phyloP scores from a whole-genome alignment of 768 basidiomycete genomes.

The Hebeloma cylindrosporum region DNA sequence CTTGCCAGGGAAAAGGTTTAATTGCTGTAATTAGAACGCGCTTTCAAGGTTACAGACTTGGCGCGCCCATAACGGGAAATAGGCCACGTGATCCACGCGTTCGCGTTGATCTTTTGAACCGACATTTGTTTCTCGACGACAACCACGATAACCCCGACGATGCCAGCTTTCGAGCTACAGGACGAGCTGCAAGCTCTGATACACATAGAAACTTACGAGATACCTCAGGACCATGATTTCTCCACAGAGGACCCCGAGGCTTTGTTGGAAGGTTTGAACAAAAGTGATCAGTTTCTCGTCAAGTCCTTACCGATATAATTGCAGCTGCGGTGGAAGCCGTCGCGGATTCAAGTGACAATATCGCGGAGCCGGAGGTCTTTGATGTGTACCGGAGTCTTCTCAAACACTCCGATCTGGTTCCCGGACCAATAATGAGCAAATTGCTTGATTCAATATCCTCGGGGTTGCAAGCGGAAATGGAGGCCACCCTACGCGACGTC shows the following conservation, averaged over 20 bases:
- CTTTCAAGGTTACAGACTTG: too few species aligned
- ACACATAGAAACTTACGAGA: slow-evolving; percentile 60
- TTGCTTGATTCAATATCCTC: slow-evolving; percentile 85
- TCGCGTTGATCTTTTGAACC: slow-evolving; percentile 5
- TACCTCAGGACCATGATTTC: slow-evolving; percentile 68
- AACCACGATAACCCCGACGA: neutral
- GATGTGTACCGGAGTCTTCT: slow-evolving; percentile 82
- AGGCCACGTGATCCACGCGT: slow-evolving; percentile 13
- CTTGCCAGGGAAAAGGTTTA: too few species aligned
- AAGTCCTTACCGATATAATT: slow-evolving; percentile 7
- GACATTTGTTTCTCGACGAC: slow-evolving; percentile 2
- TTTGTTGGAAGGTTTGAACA: slow-evolving; percentile 57
- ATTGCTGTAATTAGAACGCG: too few species aligned
- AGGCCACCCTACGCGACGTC: slow-evolving; percentile 66
- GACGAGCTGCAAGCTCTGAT: slow-evolving; percentile 71
- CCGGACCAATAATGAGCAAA: slow-evolving; percentile 73
- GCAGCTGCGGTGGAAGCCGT: slow-evolving; percentile 80
- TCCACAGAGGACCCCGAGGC: slow-evolving; percentile 50
- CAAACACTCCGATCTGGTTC: slow-evolving; percentile 67
- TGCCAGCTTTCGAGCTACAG: slow-evolving; percentile 65
- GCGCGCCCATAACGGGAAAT: neutral
- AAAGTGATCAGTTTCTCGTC: slow-evolving; percentile 1
- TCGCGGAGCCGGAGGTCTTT: slow-evolving; percentile 67
- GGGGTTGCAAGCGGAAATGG: slow-evolving; percentile 70
- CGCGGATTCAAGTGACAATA: slow-evolving; percentile 71